Percentiles rank a stretch among this genome's conserved stretches.
These are phyloP conservation scores for Biscogniauxia mediterranea DNA, from an alignment of 2,329 filamentous ascomycete genomes.

Conservation along the genomic window DNA sequence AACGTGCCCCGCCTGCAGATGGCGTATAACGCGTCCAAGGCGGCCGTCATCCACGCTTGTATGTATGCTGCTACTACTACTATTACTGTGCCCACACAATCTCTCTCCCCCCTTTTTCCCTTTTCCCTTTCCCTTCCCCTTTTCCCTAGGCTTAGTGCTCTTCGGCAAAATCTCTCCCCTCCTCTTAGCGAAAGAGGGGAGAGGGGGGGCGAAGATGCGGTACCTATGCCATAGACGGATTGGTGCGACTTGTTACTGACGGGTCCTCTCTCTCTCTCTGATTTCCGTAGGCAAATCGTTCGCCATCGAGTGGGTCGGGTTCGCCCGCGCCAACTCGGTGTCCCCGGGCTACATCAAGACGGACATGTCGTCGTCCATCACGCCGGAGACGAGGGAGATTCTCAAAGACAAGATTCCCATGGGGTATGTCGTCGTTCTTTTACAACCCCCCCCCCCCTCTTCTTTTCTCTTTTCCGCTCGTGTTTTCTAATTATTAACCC, in stretches of 20 bases:
- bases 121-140: background rate
- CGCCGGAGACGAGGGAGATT: slow-evolving; percentile 64
- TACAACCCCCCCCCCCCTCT: background rate
- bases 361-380: slow-evolving; percentile 66
- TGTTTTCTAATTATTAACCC: no score
- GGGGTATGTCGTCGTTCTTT: slow-evolving; percentile 49
- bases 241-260: no score
- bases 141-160: no score
- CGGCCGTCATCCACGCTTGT: slow-evolving; percentile 60
- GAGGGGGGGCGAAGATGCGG: no score
- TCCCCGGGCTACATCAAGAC: slow-evolving; percentile 76
- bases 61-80: no score
- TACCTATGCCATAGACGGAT: no score
- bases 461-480: background rate
- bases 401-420: slow-evolving; percentile 81
- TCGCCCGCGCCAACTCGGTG: slow-evolving; percentile 69
- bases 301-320: slow-evolving; percentile 74
- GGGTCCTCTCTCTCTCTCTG: no score
- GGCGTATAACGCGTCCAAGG: slow-evolving; percentile 72
- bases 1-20: slow-evolving; percentile 75
- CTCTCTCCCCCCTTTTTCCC: background rate
- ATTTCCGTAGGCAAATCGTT: slow-evolving; percentile 58
- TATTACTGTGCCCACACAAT: background rate
- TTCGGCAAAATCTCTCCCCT: no score
- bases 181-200: no score